Conservation (phyloP, 805 yeast species). For the Zygotorulaspora chibaensis region DNA sequence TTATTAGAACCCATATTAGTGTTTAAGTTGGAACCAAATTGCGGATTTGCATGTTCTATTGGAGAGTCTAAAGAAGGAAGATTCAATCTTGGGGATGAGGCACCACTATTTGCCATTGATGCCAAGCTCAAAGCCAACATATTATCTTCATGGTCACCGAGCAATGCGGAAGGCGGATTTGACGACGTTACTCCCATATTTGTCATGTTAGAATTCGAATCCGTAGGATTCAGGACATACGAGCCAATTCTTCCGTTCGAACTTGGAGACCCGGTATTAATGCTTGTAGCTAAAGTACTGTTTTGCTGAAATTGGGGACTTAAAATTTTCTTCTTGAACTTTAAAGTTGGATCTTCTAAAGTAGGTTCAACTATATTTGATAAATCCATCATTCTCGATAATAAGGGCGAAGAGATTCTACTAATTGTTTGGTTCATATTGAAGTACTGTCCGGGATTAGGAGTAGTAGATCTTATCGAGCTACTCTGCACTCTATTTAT, state of each 20-base stretch:
- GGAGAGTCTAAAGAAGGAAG: constrained; percentile 29
- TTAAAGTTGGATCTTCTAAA: constrained; percentile 34
- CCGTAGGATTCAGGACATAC: not conserved
- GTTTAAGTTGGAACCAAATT: constrained; percentile 3
- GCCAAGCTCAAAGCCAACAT: constrained; percentile 35
- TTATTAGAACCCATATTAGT: not conserved
- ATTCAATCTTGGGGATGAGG: constrained; percentile 33
- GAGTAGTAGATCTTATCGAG: constrained; percentile 23
- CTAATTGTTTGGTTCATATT: constrained; percentile 25
- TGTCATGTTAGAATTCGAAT: constrained; percentile 10
- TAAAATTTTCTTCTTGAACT: constrained; percentile 22
- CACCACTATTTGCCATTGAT: constrained; percentile 36
- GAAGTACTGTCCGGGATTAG: constrained; percentile 17
- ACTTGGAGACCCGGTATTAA: constrained; percentile 10
- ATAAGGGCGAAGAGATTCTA: constrained; percentile 34
- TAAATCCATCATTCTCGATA: constrained; percentile 36
- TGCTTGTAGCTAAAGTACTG: not conserved
- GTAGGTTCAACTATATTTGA: constrained; percentile 37
- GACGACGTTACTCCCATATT: constrained; percentile 13
- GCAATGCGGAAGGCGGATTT: constrained; percentile 19
- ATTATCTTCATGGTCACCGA: constrained; percentile 35
- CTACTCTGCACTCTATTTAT: constrained; percentile 20
- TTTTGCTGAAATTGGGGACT: constrained; percentile 13
- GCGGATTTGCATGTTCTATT: constrained; percentile 16
- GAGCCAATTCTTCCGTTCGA: constrained; percentile 1